Base-by-base conservation (phyloP, 2,329 filamentous ascomycete genomes). In the Dactylonectria macrodidyma region DNA sequence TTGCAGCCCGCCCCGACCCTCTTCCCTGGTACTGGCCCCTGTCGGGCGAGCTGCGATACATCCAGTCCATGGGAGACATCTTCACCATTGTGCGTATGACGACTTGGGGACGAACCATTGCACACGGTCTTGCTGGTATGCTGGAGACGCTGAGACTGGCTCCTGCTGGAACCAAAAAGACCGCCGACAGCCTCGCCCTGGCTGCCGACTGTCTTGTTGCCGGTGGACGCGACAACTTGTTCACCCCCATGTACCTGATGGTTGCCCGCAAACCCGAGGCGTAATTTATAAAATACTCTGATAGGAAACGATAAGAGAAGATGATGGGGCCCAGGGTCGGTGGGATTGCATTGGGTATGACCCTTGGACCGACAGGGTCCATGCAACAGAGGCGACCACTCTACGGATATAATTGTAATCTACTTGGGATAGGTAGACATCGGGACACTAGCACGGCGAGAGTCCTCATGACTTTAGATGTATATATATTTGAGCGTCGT, bases 241-340 rank as follows among this genome's bases (percentile, higher is more conserved):
- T 98, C 84, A 98, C 95, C 1, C 95, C 95, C 64, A 98, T 98
- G 95, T 98, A 97, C 84, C 86, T 98, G 78, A 98, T 98, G 94
- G 90, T 98, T 67, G 95, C 90, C 68, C 91, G 93, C 83, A 98
- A 98, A 88, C 94, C 95, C 59, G 73, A 65, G 44, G 74, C 73
- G 54, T 76, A 75, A 69, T 16, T 4, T 8, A 11, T 36, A 22
- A 26, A 22, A 22, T 8, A 22, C 44, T 22, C 22, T 34, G 34
- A 47, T 16, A 59, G 38, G 14, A 52, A 38, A 14, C 16, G 22
- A 50, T 34, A 38, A 50, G 54, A 50, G 54, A 30, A 50, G 47
- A 51, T 22, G 63, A 56, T 24, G 48, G 26, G 34, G 55, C 59
- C 34, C 33, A 50, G 36, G 46, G 55, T 41, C 59, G 22, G n/a